phyloP scores from a whole-genome alignment of 1,139 yeast genomes.

The Taphrina wiesneri region DNA sequence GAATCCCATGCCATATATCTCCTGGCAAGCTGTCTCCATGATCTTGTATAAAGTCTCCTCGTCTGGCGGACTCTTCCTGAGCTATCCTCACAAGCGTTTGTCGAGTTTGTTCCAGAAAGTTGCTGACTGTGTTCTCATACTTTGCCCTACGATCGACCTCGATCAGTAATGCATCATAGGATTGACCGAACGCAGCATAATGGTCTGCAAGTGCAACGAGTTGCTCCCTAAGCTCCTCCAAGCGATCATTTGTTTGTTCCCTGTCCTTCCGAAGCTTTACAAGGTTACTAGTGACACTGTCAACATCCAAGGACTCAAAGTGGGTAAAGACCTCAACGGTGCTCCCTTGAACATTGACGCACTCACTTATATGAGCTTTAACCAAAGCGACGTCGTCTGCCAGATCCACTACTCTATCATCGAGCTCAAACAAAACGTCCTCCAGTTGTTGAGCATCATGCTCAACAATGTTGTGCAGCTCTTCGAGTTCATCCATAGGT shows the following conservation, averaged over 20 bases:
- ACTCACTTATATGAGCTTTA: background rate
- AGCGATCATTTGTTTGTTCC: background rate
- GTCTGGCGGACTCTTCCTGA: background rate
- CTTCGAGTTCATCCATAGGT: conserved; percentile 15
- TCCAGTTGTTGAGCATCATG: conserved; percentile 30
- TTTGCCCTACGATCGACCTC: conserved; percentile 19
- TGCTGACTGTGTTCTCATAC: conserved; percentile 12
- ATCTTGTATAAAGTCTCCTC: background rate
- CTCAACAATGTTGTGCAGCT: conserved; percentile 20
- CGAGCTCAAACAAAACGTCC: conserved; percentile 26
- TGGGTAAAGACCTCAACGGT: background rate
- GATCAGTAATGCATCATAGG: conserved; percentile 17
- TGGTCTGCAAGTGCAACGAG: conserved; percentile 17
- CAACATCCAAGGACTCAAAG: conserved; percentile 13
- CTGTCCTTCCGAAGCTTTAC: background rate
- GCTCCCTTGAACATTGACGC: background rate
- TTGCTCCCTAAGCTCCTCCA: conserved; percentile 5
- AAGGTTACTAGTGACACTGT: background rate
- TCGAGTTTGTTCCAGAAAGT: conserved; percentile 9
- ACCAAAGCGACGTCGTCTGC: conserved; percentile 12
- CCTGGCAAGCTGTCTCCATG: conserved; percentile 28
- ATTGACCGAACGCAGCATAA: background rate
- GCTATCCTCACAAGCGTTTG: background rate
- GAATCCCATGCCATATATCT: conserved; percentile 25
- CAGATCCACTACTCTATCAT: conserved; percentile 15